Conservation (phyloP, 305 asterid species). For the Fraxinus nigra region DNA sequence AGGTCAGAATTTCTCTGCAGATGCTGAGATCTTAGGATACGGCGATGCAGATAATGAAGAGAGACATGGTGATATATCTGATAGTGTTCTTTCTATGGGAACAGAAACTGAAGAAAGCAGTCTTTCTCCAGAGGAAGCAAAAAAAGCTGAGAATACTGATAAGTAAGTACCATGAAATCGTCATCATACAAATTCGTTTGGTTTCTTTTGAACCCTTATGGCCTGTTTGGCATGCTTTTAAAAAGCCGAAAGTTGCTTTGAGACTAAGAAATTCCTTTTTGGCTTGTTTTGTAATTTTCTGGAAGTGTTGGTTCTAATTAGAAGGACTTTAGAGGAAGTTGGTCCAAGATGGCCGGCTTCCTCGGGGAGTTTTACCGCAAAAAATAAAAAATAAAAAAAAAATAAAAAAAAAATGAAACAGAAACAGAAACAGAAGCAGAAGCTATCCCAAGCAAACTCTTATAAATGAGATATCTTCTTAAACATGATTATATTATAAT, state of each 20-base stretch:
- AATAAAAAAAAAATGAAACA: too few relatives aligned
- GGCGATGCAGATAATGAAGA: constrained; percentile 28
- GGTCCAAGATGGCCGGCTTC: neutral
- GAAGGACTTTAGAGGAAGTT: neutral
- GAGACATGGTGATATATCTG: constrained; percentile 27
- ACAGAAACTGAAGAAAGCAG: constrained; percentile 37
- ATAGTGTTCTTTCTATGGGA: constrained; percentile 30
- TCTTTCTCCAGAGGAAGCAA: constrained; percentile 18
- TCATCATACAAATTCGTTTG: neutral
- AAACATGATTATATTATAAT: neutral
- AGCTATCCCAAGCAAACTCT: neutral
- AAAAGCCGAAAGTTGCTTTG: constrained; percentile 17
- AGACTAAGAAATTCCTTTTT: constrained; percentile 31
- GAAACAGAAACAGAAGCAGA: neutral
- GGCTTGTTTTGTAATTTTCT: constrained; percentile 4
- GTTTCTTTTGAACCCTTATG: constrained; percentile 2
- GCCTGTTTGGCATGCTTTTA: constrained; percentile 22
- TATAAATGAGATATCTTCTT: neutral
- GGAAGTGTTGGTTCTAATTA: constrained; percentile 47
- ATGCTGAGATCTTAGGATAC: constrained; percentile 17
- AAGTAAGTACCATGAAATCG: neutral
- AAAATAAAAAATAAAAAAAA: too few relatives aligned
- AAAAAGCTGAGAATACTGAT: constrained; percentile 14
- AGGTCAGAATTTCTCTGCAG: neutral
- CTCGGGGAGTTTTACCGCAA: neutral